These are phyloP conservation scores for Ostreobium quekettii DNA, from an alignment of 139 green algal genomes.

Conservation along the genomic window DNA sequence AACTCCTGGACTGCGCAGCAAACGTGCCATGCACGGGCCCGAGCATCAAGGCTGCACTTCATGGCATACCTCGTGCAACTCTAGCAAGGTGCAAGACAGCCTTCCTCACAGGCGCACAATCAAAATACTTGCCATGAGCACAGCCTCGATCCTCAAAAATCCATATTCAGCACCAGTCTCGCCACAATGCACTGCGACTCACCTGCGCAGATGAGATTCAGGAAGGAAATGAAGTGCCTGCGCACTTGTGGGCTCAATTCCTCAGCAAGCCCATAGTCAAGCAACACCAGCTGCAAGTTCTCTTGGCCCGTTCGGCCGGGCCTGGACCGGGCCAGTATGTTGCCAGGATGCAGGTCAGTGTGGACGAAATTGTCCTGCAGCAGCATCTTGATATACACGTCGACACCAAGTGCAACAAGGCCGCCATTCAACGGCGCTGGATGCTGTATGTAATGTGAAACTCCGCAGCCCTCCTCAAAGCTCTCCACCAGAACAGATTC, in stretches of 20 bases:
- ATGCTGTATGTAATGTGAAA: constrained; percentile 54
- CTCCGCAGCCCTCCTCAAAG: constrained; percentile 65
- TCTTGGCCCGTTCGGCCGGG: not conserved
- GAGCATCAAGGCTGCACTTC: too few species aligned
- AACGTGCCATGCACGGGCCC: too few species aligned
- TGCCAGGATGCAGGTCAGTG: constrained; percentile 63
- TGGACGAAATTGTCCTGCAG: constrained; percentile 89
- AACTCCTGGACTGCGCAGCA: too few species aligned
- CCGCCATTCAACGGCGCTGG: constrained; percentile 46
- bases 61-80: too few species aligned
- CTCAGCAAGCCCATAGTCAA: constrained; percentile 80
- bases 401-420: constrained; percentile 67
- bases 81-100: too few species aligned
- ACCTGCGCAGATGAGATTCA: constrained; percentile 51
- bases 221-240: constrained; percentile 80
- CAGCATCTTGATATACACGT: constrained; percentile 88
- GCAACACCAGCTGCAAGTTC: constrained; percentile 56
- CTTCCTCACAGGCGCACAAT: too few species aligned
- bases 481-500: constrained; percentile 83
- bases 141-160: too few species aligned
- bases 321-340: constrained; percentile 49
- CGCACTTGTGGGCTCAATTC: constrained; percentile 64
- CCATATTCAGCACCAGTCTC: too few species aligned
- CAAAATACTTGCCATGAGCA: too few species aligned
- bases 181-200: not conserved